These are phyloP conservation scores for Zymoseptoria pseudotritici DNA, from an alignment of 2,329 filamentous ascomycete species.

Conservation along the genomic window DNA sequence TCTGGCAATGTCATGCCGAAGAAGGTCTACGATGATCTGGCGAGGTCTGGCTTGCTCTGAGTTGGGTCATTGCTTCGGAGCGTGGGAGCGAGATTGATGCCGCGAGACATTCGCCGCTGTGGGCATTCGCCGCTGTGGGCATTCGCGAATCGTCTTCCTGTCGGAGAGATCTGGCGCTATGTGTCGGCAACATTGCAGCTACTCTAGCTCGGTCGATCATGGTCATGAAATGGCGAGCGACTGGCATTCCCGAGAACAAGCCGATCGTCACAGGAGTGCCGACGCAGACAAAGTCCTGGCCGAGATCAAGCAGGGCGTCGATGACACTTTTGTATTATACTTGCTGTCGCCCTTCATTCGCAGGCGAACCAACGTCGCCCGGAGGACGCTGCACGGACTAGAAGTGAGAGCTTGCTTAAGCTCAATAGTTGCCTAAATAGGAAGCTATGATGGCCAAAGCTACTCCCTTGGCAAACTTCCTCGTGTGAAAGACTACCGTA, in stretches of 20 bases:
- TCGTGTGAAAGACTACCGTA: neutral
- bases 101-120: neutral
- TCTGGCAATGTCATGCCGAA: slow-evolving; percentile 99
- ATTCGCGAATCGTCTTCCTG: neutral
- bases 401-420: neutral
- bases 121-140: neutral
- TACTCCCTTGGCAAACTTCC: neutral
- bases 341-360: neutral
- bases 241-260: too few species aligned
- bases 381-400: neutral
- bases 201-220: too few species aligned
- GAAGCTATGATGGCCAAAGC: neutral
- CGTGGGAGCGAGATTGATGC: neutral
- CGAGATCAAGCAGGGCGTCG: too few species aligned
- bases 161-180: too few species aligned
- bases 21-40: slow-evolving; percentile 92
- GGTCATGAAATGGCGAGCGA: too few species aligned
- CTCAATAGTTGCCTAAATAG: neutral
- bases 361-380: neutral
- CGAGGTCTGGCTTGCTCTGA: slow-evolving; percentile 80
- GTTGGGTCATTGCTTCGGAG: neutral
- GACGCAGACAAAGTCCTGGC: too few species aligned
- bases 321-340: too few species aligned
- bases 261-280: too few species aligned
- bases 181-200: too few species aligned